A percentile compares a stretch with the other conserved stretches of the same genome.
Conservation (phyloP, 1,284 basidiomycete species). For the Leccinum pachyderme region DNA sequence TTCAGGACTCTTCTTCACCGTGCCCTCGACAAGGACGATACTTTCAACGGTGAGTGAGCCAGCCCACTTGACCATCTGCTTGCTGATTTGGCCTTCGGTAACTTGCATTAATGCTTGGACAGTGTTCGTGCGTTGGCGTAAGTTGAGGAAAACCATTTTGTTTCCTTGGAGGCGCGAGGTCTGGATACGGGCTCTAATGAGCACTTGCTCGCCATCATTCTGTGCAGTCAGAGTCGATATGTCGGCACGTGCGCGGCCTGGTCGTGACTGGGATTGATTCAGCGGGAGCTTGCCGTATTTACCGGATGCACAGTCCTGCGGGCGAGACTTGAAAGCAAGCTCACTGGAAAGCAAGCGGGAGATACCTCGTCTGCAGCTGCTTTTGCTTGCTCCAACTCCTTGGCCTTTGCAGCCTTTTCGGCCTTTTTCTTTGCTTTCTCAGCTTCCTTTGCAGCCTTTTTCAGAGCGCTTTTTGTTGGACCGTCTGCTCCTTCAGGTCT, state of each 20-base stretch:
- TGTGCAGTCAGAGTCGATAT: constrained; percentile 70
- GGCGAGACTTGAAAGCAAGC: constrained; percentile 7
- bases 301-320: constrained; percentile 78
- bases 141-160: constrained; percentile 94
- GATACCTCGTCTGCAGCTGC: constrained; percentile 68
- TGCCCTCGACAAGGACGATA: constrained; percentile 87
- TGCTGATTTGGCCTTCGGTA: constrained; percentile 82
- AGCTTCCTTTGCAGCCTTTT: constrained; percentile 89
- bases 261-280: constrained; percentile 85
- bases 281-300: constrained; percentile 91
- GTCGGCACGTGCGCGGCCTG: constrained; percentile 49
- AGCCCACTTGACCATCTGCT: constrained; percentile 98
- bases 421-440: constrained; percentile 93
- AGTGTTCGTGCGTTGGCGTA: constrained; percentile 88
- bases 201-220: constrained; percentile 75
- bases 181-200: constrained; percentile 90
- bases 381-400: constrained; percentile 67
- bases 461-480: constrained; percentile 88
- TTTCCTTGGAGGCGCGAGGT: constrained; percentile 87
- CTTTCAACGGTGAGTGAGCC: constrained; percentile 81
- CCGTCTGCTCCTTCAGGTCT: constrained; percentile 39
- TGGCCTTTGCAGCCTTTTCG: constrained; percentile 75
- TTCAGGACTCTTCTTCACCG: constrained; percentile 81
- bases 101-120: constrained; percentile 87
- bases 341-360: constrained; percentile 2